These are phyloP conservation scores for Stenogyne calaminthoides DNA, from an alignment of 305 asterid species.

Conservation along the genomic window DNA sequence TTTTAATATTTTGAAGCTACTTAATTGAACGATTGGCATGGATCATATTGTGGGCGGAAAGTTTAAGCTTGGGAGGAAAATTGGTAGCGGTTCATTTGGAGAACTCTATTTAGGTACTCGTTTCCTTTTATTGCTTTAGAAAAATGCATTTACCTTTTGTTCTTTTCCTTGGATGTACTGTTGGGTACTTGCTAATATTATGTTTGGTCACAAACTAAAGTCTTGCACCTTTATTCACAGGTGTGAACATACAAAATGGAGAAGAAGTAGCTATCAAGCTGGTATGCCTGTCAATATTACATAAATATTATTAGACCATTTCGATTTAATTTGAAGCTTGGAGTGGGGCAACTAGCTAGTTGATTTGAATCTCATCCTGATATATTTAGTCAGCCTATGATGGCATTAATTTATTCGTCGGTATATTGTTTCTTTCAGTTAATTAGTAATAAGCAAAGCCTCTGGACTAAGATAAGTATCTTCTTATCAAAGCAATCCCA, in stretches of 20 bases:
- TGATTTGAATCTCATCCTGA: slow-evolving; percentile 6
- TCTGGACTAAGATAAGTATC: slow-evolving; percentile 14
- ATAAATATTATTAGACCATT: not conserved
- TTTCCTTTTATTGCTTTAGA: slow-evolving; percentile 1
- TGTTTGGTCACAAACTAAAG: slow-evolving; percentile 5
- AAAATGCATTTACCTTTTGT: not conserved
- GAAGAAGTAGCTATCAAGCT: slow-evolving; percentile 96
- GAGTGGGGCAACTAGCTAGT: slow-evolving; percentile 12
- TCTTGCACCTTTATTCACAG: slow-evolving; percentile 40
- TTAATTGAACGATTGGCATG: slow-evolving; percentile 49
- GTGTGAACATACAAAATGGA: slow-evolving; percentile 81
- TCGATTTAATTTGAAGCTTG: slow-evolving; percentile 4
- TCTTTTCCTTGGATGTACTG: slow-evolving; percentile 14
- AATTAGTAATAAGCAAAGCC: slow-evolving; percentile 6
- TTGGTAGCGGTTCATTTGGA: slow-evolving; percentile 96
- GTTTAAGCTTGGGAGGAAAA: slow-evolving; percentile 92
- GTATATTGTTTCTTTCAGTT: slow-evolving; percentile 18
- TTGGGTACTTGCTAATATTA: slow-evolving; percentile 16
- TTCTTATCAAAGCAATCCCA: slow-evolving; percentile 6
- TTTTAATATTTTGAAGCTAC: slow-evolving; percentile 25
- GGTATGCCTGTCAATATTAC: slow-evolving; percentile 46
- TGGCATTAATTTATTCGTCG: not conserved
- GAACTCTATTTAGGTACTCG: slow-evolving; percentile 78
- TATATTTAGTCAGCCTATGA: not conserved
- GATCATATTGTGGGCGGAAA: slow-evolving; percentile 93